A percentile compares a stretch with the other conserved stretches of the same genome.
Evolutionary conservation across 2,329 filamentous ascomycete genomes (phyloP).

Genomic region (Colletotrichum sp.): DNA sequence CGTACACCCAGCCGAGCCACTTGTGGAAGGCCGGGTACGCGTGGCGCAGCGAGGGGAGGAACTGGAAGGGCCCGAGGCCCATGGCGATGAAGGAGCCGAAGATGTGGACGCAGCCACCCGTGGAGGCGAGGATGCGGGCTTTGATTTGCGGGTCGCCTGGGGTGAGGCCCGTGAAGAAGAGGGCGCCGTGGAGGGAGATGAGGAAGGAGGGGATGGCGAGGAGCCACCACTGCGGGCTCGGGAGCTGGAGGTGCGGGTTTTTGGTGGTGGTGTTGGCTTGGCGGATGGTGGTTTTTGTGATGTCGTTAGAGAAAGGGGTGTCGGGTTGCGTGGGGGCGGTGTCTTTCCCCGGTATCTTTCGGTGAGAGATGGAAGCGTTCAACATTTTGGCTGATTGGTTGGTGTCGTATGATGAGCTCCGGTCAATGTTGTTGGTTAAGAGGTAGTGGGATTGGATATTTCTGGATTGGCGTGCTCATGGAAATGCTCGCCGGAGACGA

Average conservation of each 20-base stretch:
- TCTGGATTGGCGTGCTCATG: background rate
- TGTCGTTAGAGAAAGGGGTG: background rate
- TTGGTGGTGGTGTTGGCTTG: background rate
- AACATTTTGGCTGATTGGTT: background rate
- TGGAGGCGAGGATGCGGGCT: background rate
- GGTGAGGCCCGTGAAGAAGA: background rate
- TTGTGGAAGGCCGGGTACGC: background rate
- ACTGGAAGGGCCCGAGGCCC: background rate
- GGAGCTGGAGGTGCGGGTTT: background rate
- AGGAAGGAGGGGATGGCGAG: background rate
- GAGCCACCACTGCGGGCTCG: background rate
- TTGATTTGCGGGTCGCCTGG: background rate
- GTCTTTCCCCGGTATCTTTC: background rate
- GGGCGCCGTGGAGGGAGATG: background rate
- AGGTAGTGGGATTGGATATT: background rate
- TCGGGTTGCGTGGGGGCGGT: background rate
- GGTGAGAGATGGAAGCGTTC: background rate
- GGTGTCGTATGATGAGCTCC: background rate
- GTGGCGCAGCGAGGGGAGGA: background rate
- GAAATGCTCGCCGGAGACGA: background rate
- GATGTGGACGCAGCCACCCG: background rate
- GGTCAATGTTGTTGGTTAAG: background rate
- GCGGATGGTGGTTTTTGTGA: background rate
- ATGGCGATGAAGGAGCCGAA: background rate
- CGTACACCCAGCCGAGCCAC: background rate